phyloP scores from a whole-genome alignment of 805 yeast species.

The Candida insectorum region DNA sequence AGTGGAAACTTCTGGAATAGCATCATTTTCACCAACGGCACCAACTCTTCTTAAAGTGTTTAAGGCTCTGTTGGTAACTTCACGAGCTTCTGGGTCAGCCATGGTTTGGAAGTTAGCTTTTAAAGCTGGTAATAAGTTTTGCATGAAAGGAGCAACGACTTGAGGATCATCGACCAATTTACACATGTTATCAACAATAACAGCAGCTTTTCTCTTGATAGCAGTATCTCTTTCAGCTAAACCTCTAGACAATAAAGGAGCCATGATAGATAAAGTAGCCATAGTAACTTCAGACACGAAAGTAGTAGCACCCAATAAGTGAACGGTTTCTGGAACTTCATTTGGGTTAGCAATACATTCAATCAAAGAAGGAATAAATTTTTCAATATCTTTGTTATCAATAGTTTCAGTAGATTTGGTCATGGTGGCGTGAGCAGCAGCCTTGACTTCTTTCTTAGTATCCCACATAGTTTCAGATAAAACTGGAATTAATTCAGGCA shows the following conservation, averaged over 20 bases:
- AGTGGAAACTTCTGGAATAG: constrained; percentile 94
- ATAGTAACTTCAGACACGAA: constrained; percentile 99
- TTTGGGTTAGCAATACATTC: constrained; percentile 95
- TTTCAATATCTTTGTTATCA: constrained; percentile 99
- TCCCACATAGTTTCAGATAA: constrained; percentile 99
- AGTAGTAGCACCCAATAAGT: constrained; percentile 98
- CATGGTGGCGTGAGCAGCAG: constrained; percentile 93
- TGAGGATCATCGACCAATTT: constrained; percentile 99
- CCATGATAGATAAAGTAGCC: constrained; percentile 99
- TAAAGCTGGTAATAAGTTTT: constrained; percentile 92
- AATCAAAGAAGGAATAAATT: constrained; percentile 97
- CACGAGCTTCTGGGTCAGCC: constrained; percentile 99
- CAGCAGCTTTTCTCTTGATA: constrained; percentile 99
- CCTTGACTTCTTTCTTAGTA: constrained; percentile 97
- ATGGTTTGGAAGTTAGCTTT: constrained; percentile 91
- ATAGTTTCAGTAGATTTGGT: constrained; percentile 95
- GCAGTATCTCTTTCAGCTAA: constrained; percentile 99
- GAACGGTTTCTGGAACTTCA: constrained; percentile 98
- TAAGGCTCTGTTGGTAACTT: constrained; percentile 94
- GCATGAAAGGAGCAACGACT: constrained; percentile 99
- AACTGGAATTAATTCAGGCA: constrained; percentile 99
- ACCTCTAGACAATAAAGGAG: constrained; percentile 98
- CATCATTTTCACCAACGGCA: constrained; percentile 86
- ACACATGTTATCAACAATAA: constrained; percentile 99
- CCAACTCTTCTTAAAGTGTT: constrained; percentile 98